Percentiles rank a stretch among this genome's conserved stretches.
phyloP scores from a whole-genome alignment of 495 filamentous ascomycete genomes.

The Talaromyces wortmannii region DNA sequence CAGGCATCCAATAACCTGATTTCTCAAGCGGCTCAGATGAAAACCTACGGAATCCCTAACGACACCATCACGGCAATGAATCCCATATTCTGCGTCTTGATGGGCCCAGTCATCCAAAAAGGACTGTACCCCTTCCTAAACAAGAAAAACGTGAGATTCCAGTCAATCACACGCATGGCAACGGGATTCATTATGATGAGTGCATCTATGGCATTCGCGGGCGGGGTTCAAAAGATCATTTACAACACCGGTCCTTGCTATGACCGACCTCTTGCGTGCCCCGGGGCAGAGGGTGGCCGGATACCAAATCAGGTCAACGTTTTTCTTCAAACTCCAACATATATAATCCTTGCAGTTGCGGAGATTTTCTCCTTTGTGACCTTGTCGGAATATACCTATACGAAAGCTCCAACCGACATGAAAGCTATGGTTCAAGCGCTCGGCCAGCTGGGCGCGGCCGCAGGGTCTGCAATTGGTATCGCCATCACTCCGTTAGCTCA shows the following conservation, averaged over 20 bases:
- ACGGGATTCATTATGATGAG: constrained; percentile 37
- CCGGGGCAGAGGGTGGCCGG: constrained; percentile 8
- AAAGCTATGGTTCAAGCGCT: constrained; percentile 22
- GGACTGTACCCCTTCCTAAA: constrained; percentile 37
- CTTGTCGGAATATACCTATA: constrained; percentile 37
- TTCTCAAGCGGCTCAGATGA: constrained; percentile 48
- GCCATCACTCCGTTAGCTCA: constrained; percentile 19
- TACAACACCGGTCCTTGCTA: constrained; percentile 41
- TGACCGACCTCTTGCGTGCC: constrained; percentile 32
- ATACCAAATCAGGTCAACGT: constrained; percentile 39
- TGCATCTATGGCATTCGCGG: constrained; percentile 40
- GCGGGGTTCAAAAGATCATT: constrained; percentile 34
- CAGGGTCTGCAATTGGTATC: constrained; percentile 17
- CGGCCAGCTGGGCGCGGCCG: constrained; percentile 11
- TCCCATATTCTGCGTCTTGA: constrained; percentile 31
- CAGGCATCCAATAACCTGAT: constrained; percentile 43
- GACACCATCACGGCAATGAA: constrained; percentile 35
- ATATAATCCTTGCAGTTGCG: constrained; percentile 48
- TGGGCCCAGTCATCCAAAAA: constrained; percentile 40
- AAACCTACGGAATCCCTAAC: constrained; percentile 40
- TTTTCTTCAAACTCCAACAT: constrained; percentile 47
- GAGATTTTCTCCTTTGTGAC: constrained; percentile 54
- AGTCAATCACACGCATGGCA: constrained; percentile 45
- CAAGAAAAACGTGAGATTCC: constrained; percentile 27
- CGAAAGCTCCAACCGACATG: constrained; percentile 23